Conservation (phyloP, 2,329 filamentous ascomycete species). For the Rhynchosporium agropyri region DNA sequence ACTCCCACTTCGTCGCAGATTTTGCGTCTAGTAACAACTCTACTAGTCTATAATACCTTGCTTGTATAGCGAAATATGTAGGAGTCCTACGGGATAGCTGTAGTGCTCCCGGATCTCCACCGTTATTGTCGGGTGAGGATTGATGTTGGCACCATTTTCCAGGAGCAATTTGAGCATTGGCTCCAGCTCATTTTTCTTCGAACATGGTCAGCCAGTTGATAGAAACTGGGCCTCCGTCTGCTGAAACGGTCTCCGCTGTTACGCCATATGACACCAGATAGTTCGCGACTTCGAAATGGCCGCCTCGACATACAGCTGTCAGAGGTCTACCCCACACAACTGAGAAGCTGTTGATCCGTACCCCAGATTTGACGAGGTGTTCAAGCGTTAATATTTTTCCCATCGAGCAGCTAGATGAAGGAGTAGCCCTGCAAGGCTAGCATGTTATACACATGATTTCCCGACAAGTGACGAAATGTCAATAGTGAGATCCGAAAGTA, state of each 20-base stretch:
- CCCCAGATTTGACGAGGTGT: slow-evolving; percentile 1
- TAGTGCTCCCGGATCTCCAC: background rate
- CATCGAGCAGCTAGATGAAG: background rate
- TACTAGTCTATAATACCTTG: background rate
- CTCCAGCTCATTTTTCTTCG: background rate
- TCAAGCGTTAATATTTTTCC: background rate
- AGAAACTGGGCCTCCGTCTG: background rate
- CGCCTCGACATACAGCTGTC: slow-evolving; percentile 8
- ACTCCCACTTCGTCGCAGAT: background rate
- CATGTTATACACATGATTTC: background rate
- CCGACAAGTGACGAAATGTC: background rate
- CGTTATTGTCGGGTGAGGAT: background rate
- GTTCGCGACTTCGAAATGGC: background rate
- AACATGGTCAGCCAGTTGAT: background rate
- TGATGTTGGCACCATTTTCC: background rate
- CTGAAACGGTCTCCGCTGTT: background rate
- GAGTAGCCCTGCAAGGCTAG: background rate
- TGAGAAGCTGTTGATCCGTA: background rate
- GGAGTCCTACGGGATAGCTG: background rate
- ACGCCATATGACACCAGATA: background rate
- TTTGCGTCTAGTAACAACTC: background rate
- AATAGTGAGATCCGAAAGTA: background rate
- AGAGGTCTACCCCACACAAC: background rate
- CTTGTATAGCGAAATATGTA: background rate
- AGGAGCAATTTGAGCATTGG: background rate